Percentiles rank a stretch among this genome's conserved stretches.
Conservation (phyloP, 345 rosid genomes). For the Erodium maritimum region DNA sequence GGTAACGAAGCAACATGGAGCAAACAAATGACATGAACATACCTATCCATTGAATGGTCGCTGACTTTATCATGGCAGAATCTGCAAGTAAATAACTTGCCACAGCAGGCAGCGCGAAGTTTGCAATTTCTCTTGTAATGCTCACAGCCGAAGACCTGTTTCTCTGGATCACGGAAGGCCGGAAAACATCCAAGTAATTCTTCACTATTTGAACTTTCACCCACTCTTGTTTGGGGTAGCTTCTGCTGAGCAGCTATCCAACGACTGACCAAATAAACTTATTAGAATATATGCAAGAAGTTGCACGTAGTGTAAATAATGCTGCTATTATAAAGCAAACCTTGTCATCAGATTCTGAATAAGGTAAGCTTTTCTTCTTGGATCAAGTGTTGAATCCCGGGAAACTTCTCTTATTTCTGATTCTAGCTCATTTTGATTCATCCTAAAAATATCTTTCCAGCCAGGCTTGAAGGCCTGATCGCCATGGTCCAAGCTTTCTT, state of each 20-base stretch:
- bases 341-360: constrained; percentile 61
- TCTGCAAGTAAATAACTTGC: constrained; percentile 50
- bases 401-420: constrained; percentile 63
- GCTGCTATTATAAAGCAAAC: constrained; percentile 15
- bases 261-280: constrained; percentile 28
- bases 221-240: constrained; percentile 21
- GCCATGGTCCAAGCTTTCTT: constrained; percentile 50
- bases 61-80: constrained; percentile 69
- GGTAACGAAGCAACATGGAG: constrained; percentile 1
- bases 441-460: constrained; percentile 83
- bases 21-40: constrained; percentile 3
- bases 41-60: constrained; percentile 66
- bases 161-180: constrained; percentile 39
- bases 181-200: constrained; percentile 27
- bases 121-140: constrained; percentile 66
- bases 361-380: constrained; percentile 56
- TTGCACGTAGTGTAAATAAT: too few relatives aligned
- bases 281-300: too few relatives aligned
- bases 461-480: constrained; percentile 89
- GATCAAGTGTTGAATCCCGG: constrained; percentile 51
- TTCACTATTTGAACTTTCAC: constrained; percentile 29
- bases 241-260: constrained; percentile 73
- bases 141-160: constrained; percentile 45
- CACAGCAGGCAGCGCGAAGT: constrained; percentile 60
- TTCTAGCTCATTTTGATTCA: constrained; percentile 70